phyloP scores from a whole-genome alignment of 306 rosid species.

The Vachellia collinsii region DNA sequence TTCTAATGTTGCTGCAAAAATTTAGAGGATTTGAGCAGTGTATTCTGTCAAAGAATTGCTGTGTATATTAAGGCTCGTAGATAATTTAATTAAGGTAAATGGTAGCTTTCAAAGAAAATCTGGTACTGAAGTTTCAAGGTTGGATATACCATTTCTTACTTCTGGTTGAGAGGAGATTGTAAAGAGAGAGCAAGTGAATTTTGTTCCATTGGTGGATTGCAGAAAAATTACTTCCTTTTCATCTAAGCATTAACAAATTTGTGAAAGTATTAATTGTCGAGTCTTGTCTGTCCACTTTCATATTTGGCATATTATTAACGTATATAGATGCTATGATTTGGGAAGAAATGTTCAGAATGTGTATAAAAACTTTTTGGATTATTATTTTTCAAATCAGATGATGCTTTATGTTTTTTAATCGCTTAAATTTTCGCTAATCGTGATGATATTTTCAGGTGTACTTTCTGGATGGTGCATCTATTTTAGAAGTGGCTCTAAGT shows the following conservation, averaged over 20 bases:
- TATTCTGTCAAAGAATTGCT: neutral
- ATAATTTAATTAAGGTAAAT: neutral
- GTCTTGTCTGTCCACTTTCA: neutral
- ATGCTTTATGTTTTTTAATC: neutral
- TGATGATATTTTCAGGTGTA: constrained; percentile 65
- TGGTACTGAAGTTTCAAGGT: neutral
- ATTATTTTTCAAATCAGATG: constrained; percentile 19
- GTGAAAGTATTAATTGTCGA: neutral
- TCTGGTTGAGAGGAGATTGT: constrained; percentile 23
- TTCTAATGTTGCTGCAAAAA: no score
- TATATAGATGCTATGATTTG: neutral
- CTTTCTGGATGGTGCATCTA: constrained; percentile 80
- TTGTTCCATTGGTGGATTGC: neutral
- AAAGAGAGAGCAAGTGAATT: constrained; percentile 1
- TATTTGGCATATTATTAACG: neutral
- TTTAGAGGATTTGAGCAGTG: constrained; percentile 10
- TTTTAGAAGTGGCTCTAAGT: constrained; percentile 59
- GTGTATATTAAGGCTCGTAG: constrained; percentile 12
- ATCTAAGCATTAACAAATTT: neutral
- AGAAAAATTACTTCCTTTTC: neutral
- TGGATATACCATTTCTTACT: neutral
- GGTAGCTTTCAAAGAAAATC: constrained; percentile 5
- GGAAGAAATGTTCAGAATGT: no score
- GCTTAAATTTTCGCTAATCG: constrained; percentile 26
- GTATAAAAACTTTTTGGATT: constrained; percentile 7